Evolutionary conservation across 2,329 filamentous ascomycete species (phyloP).

Genomic region (Atkinsonella hypoxylon): DNA sequence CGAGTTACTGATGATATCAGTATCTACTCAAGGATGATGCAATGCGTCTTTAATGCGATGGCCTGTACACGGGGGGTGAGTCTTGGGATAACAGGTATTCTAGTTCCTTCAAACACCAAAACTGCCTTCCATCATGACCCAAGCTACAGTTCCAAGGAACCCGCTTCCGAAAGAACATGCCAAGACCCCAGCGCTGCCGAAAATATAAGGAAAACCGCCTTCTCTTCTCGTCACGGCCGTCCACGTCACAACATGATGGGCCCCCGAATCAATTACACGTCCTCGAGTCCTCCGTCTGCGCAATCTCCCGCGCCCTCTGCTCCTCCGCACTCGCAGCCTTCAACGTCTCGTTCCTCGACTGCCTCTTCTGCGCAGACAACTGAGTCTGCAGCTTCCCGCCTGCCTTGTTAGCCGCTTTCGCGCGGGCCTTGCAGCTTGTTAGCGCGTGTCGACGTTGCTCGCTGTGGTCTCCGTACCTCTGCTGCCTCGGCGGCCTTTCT

Average conservation of each 20-base stretch:
- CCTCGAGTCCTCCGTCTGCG: conserved; percentile 35
- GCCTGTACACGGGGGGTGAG: too few relatives aligned
- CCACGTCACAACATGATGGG: neutral
- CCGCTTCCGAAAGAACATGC: too few relatives aligned
- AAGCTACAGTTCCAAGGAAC: too few relatives aligned
- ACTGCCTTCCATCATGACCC: too few relatives aligned
- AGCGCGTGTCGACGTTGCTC: neutral
- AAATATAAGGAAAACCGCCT: too few relatives aligned
- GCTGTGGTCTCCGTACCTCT: conserved; percentile 43
- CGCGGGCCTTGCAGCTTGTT: conserved; percentile 50
- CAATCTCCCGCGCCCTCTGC: conserved; percentile 52
- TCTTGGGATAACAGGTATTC: too few relatives aligned
- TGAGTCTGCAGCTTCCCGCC: conserved; percentile 57
- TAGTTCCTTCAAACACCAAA: too few relatives aligned
- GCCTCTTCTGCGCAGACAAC: conserved; percentile 63
- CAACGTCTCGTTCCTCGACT: conserved; percentile 56
- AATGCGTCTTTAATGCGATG: too few relatives aligned
- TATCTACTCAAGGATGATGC: too few relatives aligned
- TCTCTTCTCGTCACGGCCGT: too few relatives aligned
- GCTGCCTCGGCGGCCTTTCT: conserved; percentile 69
- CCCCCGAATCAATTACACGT: conserved; percentile 20
- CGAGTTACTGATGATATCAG: too few relatives aligned
- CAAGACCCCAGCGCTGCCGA: too few relatives aligned
- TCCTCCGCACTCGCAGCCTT: conserved; percentile 57
- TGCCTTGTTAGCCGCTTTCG: conserved; percentile 40